These are phyloP conservation scores for Lentinus polychrous DNA, from an alignment of 1,284 basidiomycete genomes.

Conservation along the genomic window DNA sequence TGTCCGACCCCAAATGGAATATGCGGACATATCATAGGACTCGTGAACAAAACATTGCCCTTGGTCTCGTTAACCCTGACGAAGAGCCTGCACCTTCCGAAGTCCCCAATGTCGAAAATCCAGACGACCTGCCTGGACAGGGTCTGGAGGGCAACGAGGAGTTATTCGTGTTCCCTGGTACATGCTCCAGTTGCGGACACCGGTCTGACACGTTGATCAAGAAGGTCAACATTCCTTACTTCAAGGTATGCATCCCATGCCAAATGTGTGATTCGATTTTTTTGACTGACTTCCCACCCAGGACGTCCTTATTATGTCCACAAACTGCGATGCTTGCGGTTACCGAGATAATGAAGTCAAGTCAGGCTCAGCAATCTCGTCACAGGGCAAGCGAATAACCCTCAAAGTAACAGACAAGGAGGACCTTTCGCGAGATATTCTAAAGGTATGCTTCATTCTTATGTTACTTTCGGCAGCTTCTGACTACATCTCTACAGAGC, in stretches of 20 bases:
- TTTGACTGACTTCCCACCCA: conserved; percentile 23
- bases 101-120: conserved; percentile 26
- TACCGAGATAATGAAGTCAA: conserved; percentile 99
- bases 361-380: conserved; percentile 84
- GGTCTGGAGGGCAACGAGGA: conserved; percentile 62
- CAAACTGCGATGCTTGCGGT: conserved; percentile 91
- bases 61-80: conserved; percentile 62
- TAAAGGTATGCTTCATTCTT: conserved; percentile 57
- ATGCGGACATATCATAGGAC: conserved; percentile 84
- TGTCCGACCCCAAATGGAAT: conserved; percentile 90
- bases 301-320: conserved; percentile 98
- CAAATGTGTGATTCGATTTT: neutral
- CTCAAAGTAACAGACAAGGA: conserved; percentile 91
- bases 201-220: conserved; percentile 90
- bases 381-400: conserved; percentile 80
- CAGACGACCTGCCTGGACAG: conserved; percentile 28
- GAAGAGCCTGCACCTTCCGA: conserved; percentile 13
- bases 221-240: conserved; percentile 95
- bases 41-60: conserved; percentile 74
- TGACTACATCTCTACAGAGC: conserved; percentile 44
- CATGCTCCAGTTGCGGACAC: conserved; percentile 87
- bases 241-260: conserved; percentile 59
- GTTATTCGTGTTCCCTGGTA: conserved; percentile 83
- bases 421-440: conserved; percentile 89
- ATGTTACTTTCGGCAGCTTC: neutral